Evolutionary conservation across 208 protist species (phyloP), one percentile per base, ranked within the genome.

Genomic region (Trypanosoma platydactyli): DNA sequence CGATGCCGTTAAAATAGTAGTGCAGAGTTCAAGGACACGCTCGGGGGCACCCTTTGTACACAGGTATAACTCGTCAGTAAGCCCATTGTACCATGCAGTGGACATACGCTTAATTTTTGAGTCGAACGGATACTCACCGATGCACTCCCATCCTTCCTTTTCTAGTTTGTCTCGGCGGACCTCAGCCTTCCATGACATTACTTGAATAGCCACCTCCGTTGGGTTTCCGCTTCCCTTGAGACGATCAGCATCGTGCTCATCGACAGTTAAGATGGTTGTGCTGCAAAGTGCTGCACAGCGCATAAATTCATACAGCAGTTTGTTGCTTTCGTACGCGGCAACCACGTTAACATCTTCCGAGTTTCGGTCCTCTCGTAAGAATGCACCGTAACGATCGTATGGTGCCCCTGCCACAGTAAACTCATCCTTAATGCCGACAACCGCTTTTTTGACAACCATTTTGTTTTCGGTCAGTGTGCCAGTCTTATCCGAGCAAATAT

Each of bases 401-500:
- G 88, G 88, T 16, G 88, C 85, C 41, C 88, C 88, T 29, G 80
- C 78, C 18, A 94, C 85, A 52, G 60, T 72, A 65, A 84, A 83
- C n/a, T 78, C 64, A 18, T 88, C 70, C 22, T 86, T 74, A 1
- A 75, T 66, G 15, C 84, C 82, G 25, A 94, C 81, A 38, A 94
- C 66, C 3, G 80, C 74, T 66, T 85, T 91, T 70, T 91, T 88
- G 30, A 96, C 87, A 11, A 92, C 83, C 94, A 97, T 97, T 64
- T 96, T 94, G 72, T 97, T 97, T 66, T 96, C 89, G 35, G 94
- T 97, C 61, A 97, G 82, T n/a, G 94, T 97, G 20, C 94, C 94
- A 5, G 94, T 97, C 69, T 97, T 97, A 73, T 97, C 94, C 38
- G 88, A 94, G 74, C 91, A 97, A 73, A 97, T 96, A 65, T 96